phyloP scores from a whole-genome alignment of 495 filamentous ascomycete genomes.

The Trichoderma erinaceum region DNA sequence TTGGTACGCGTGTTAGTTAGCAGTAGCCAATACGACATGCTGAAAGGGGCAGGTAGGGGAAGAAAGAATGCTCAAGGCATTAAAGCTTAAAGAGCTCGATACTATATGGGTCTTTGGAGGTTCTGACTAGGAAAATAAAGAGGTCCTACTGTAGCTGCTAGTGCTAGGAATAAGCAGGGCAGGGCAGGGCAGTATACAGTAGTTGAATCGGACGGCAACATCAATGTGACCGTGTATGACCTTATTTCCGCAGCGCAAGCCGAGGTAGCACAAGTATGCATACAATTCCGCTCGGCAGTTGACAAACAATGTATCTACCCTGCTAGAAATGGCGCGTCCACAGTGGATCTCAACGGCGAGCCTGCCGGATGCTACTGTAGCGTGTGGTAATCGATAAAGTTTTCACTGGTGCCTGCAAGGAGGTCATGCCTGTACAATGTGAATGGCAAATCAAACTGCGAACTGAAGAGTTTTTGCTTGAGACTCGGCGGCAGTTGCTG shows the following conservation, averaged over 20 bases:
- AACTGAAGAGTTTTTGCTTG: neutral
- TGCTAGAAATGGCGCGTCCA: constrained; percentile 13
- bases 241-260: neutral
- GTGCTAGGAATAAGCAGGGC: too few relatives aligned
- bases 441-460: neutral
- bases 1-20: too few relatives aligned
- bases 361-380: constrained; percentile 13
- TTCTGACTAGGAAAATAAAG: too few relatives aligned
- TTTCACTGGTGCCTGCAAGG: constrained; percentile 7
- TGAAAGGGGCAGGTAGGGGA: too few relatives aligned
- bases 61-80: too few relatives aligned
- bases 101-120: too few relatives aligned
- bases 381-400: constrained; percentile 9
- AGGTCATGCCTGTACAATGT: neutral
- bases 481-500: too few relatives aligned
- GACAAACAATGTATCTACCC: neutral
- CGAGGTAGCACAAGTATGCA: neutral
- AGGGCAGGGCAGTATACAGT: too few relatives aligned
- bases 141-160: too few relatives aligned
- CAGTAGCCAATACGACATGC: too few relatives aligned
- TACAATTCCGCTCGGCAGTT: constrained; percentile 9
- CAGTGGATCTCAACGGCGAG: constrained; percentile 12
- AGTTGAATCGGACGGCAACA: neutral
- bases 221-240: neutral
- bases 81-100: too few relatives aligned